Conservation (phyloP, 352 stramenopile genomes). For the Phytopythium helicoides region DNA sequence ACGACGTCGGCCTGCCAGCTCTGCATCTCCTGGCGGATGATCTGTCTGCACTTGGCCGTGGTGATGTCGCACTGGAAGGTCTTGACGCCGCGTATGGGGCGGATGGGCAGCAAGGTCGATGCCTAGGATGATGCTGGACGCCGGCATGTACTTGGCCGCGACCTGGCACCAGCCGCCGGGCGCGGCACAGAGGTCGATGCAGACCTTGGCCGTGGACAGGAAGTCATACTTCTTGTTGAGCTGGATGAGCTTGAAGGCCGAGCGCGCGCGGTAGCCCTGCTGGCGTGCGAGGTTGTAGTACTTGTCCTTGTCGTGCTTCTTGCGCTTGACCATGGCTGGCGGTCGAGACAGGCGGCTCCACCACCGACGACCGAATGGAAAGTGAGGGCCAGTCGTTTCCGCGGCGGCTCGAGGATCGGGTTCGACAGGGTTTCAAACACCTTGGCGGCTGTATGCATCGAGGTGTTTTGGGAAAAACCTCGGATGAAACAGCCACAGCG, state of each 20-base stretch:
- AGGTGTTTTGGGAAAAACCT: no score
- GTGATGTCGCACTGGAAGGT: conserved; percentile 97
- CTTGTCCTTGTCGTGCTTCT: conserved; percentile 99
- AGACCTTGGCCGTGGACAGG: conserved; percentile 94
- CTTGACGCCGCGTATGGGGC: conserved; percentile 95
- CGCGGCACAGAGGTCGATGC: conserved; percentile 99
- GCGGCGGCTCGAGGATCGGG: neutral
- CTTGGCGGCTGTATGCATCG: no score
- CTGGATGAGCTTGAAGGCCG: conserved; percentile 99
- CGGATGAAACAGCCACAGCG: no score
- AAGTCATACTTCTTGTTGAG: conserved; percentile 99
- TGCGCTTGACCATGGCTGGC: conserved; percentile 90
- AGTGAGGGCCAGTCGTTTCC: conserved; percentile 3
- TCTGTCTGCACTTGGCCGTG: conserved; percentile 84
- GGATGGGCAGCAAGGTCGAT: conserved; percentile 99
- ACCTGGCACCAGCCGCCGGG: conserved; percentile 98
- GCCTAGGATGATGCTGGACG: conserved; percentile 96
- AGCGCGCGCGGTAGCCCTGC: conserved; percentile 98
- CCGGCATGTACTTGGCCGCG: conserved; percentile 87
- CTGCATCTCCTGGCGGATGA: conserved; percentile 93
- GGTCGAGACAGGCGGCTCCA: neutral
- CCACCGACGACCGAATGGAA: conserved; percentile 3
- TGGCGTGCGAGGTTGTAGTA: conserved; percentile 99
- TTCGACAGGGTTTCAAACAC: no score
- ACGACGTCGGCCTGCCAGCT: conserved; percentile 96